phyloP scores from a whole-genome alignment of 257 asterid species.

The Solanum lycopersicoides region DNA sequence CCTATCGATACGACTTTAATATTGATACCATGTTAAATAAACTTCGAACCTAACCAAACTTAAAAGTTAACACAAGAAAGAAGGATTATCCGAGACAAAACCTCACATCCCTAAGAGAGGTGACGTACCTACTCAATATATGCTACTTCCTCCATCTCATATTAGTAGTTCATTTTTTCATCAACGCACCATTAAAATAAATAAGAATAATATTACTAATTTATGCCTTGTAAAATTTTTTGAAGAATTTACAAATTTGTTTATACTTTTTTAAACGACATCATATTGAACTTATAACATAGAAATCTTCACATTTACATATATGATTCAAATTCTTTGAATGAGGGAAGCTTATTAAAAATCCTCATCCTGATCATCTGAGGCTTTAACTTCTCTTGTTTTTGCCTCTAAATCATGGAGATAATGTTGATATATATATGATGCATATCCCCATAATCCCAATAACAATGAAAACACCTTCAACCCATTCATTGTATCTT shows the following conservation, averaged over 20 bases:
- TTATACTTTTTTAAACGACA: too few relatives aligned
- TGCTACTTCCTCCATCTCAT: too few relatives aligned
- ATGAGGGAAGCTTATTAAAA: neutral
- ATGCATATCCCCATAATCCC: slow-evolving; percentile 33
- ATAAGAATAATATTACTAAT: neutral
- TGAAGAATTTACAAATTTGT: too few relatives aligned
- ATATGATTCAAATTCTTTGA: neutral
- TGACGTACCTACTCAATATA: too few relatives aligned
- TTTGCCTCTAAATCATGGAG: slow-evolving; percentile 2
- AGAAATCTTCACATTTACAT: neutral
- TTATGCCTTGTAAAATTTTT: neutral
- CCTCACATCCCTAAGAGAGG: neutral
- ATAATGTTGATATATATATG: slow-evolving; percentile 28
- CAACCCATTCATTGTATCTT: slow-evolving; percentile 23
- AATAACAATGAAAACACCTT: slow-evolving; percentile 23
- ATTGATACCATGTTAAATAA: too few relatives aligned
- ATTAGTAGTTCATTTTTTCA: neutral
- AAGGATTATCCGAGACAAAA: neutral
- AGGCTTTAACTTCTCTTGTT: neutral
- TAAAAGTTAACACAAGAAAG: too few relatives aligned
- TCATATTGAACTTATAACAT: neutral
- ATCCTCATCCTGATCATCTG: neutral
- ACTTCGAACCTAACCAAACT: too few relatives aligned
- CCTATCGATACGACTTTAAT: neutral
- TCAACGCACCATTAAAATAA: neutral